These are phyloP conservation scores for Melastoma malabathricum DNA, from an alignment of 345 rosid species.

Conservation along the genomic window DNA sequence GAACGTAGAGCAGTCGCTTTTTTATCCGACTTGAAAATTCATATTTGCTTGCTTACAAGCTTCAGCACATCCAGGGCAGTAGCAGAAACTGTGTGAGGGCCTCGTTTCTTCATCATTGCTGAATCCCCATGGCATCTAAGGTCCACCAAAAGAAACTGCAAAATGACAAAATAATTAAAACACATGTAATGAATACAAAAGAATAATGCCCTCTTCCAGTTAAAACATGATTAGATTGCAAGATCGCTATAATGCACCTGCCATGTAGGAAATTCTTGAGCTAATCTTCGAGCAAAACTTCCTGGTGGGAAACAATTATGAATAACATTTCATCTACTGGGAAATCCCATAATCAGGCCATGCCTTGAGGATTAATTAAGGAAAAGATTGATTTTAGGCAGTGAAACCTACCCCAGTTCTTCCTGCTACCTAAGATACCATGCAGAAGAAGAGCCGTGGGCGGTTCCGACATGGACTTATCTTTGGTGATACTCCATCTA, in stretches of 20 bases:
- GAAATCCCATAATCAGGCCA: too few relatives aligned
- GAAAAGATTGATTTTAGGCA: background rate
- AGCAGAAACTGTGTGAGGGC: conserved; percentile 68
- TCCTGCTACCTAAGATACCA: conserved; percentile 80
- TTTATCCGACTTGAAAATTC: too few relatives aligned
- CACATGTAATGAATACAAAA: background rate
- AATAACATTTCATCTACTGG: background rate
- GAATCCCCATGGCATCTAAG: conserved; percentile 97
- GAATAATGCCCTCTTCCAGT: background rate
- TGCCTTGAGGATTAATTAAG: background rate
- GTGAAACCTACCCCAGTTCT: conserved; percentile 73
- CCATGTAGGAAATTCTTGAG: conserved; percentile 82
- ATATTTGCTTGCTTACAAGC: conserved; percentile 33
- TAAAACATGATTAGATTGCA: too few relatives aligned
- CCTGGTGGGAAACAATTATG: conserved; percentile 26
- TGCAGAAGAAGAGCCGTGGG: conserved; percentile 93
- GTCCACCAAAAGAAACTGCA: conserved; percentile 84
- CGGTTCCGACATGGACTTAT: conserved; percentile 63
- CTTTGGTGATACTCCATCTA: conserved; percentile 57
- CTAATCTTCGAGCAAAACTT: conserved; percentile 71
- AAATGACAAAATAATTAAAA: background rate
- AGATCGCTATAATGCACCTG: conserved; percentile 34
- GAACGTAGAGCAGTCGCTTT: too few relatives aligned
- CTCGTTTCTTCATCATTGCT: conserved; percentile 49
- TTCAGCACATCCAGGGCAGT: conserved; percentile 82